Evolutionary conservation across 1,284 basidiomycete genomes (phyloP).

Genomic region (Rhodotorula sp.): DNA sequence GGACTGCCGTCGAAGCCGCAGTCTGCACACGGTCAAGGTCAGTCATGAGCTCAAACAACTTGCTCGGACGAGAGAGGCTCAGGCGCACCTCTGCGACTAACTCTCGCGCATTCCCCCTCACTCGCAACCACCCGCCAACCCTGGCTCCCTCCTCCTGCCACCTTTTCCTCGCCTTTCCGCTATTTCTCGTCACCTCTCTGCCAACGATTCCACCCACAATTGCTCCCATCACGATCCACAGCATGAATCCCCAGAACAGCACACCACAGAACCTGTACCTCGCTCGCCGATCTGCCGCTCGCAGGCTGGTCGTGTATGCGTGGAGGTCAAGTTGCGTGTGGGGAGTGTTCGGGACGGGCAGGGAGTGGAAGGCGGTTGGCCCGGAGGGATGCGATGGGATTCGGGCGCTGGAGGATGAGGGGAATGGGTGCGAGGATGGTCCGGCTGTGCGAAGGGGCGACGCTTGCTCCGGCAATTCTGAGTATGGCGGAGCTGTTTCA

Average conservation of each 20-base stretch:
- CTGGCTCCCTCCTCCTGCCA: background rate
- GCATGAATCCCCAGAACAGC: conserved; percentile 5
- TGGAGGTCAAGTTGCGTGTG: background rate
- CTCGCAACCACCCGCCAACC: background rate
- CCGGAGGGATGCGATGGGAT: conserved; percentile 7
- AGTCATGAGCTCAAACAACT: too few relatives aligned
- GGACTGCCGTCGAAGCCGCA: too few relatives aligned
- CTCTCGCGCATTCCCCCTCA: too few relatives aligned
- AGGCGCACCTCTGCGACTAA: too few relatives aligned
- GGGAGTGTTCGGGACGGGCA: conserved; percentile 9
- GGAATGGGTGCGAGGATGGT: background rate
- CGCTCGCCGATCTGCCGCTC: conserved; percentile 22
- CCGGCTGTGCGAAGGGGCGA: background rate
- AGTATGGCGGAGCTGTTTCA: conserved; percentile 4
- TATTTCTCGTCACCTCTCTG: background rate
- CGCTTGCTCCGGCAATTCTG: background rate
- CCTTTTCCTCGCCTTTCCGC: background rate
- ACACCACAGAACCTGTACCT: conserved; percentile 17
- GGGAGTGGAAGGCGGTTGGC: conserved; percentile 17
- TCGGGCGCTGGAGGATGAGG: background rate
- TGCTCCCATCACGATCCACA: conserved; percentile 11
- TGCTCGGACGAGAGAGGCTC: too few relatives aligned
- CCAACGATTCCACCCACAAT: conserved; percentile 16
- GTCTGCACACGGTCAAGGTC: too few relatives aligned
- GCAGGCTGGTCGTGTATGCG: background rate